Base-by-base conservation (phyloP, 2,329 filamentous ascomycete genomes). In the Cladosporium halotolerans region DNA sequence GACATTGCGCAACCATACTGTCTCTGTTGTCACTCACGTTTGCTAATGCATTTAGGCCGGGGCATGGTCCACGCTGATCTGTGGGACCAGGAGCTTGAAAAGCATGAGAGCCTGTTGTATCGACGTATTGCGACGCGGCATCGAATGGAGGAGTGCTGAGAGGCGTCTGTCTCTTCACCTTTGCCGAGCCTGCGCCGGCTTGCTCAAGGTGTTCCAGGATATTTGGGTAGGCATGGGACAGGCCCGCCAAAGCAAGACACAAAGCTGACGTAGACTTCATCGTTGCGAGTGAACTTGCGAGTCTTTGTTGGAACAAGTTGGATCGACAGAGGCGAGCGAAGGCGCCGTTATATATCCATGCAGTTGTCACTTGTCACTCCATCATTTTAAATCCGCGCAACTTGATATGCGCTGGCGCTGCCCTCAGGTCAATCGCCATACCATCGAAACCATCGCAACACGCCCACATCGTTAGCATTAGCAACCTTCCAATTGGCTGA, bases 41-140 rank as follows among this genome's bases (percentile, higher is more conserved):
- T 9, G 19, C 40, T 31, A 51, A 16, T 4, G 66, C 66, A 45
- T 69, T 69, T 13, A 69, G 40, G 47, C 66, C 66, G 9, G 66
- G 67, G 40, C 67, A 69, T n/a, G 61, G 61, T 14, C 67, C 66
- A 54, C 66, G 52, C 39, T 63, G 58, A 34, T 67, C 66, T 13
- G 49, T 55, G 16, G 51, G 38, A 3, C 60, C 58, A 16, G 66
- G 65, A 41, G 66, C 57, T 10, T 57, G 55, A 23, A 61, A 68
- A 1, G 55, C 44, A 23, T 63, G 34, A 55, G 58, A 10, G 52
- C 55, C 31, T 47, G 34, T 54, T 16, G 66, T 61, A 34, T 63
- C 57, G 50, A 65, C 58, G 45, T 57, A 60, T 39, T 69, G 66
- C 13, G 58, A 44, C 4, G 54, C 57, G n/a, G 64, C 63, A 51